Conservation (phyloP, 2,329 filamentous ascomycete genomes). For the Aspergillus chevalieri region DNA sequence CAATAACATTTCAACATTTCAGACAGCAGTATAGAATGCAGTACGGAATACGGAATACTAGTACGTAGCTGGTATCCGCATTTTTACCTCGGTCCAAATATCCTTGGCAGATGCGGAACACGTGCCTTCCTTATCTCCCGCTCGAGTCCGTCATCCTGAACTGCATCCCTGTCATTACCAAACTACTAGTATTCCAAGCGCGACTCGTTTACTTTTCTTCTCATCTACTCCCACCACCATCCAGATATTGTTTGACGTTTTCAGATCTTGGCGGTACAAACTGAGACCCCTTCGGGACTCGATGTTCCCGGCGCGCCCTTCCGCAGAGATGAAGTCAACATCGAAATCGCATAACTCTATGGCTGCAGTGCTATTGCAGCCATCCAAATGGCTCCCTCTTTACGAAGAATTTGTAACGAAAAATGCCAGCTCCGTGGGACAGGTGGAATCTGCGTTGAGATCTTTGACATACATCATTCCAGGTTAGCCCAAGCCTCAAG, state of each 20-base stretch:
- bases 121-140: conserved; percentile 14
- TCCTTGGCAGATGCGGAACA: conserved; percentile 23
- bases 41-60: background rate
- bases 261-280: background rate
- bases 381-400: conserved; percentile 35
- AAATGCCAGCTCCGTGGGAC: conserved; percentile 86
- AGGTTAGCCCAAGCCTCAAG: conserved; percentile 37
- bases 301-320: background rate
- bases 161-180: background rate
- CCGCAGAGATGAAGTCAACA: background rate
- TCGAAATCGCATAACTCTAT: conserved; percentile 22
- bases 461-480: conserved; percentile 95
- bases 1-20: too few species aligned
- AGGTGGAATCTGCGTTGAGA: conserved; percentile 88
- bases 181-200: too few species aligned
- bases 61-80: background rate
- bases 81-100: conserved; percentile 18
- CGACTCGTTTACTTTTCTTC: too few species aligned
- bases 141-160: background rate
- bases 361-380: conserved; percentile 26
- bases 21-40: background rate
- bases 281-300: background rate
- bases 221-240: background rate
- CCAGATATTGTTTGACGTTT: background rate
- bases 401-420: conserved; percentile 78